phyloP scores from a whole-genome alignment of 768 basidiomycete species.

The Lentinula detonsa region DNA sequence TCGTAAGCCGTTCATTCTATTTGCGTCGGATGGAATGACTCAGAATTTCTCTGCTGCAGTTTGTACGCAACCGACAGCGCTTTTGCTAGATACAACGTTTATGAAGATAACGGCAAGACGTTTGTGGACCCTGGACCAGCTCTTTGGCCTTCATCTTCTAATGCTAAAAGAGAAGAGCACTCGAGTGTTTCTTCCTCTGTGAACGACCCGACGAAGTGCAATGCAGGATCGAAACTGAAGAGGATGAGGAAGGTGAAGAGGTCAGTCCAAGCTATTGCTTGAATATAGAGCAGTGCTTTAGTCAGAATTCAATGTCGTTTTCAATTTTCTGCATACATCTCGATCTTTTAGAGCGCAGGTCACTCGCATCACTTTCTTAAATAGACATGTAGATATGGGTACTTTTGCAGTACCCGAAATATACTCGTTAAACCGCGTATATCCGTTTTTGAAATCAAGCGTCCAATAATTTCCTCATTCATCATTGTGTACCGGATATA shows the following conservation, averaged over 20 bases:
- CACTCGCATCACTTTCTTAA: too few species aligned
- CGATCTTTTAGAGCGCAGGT: too few species aligned
- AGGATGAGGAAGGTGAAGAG: slow-evolving; percentile 1
- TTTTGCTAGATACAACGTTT: slow-evolving; percentile 15
- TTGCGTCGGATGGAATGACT: not conserved
- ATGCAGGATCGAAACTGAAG: not conserved
- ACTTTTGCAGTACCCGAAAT: too few species aligned
- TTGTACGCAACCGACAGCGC: slow-evolving; percentile 11
- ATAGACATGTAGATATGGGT: too few species aligned
- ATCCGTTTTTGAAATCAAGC: not conserved
- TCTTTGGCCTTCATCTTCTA: not conserved
- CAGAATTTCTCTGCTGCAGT: not conserved
- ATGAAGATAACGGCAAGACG: not conserved
- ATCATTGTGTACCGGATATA: too few species aligned
- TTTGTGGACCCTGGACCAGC: slow-evolving; percentile 1
- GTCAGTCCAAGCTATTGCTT: not conserved
- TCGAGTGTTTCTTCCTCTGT: not conserved
- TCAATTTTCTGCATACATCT: too few species aligned
- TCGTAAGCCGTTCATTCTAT: slow-evolving; percentile 5
- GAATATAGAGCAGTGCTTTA: too few species aligned
- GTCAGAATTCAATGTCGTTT: too few species aligned
- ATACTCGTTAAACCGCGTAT: too few species aligned
- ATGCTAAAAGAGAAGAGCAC: not conserved
- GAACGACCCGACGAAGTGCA: too few species aligned
- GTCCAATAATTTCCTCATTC: too few species aligned